Conservation (phyloP, 1,284 basidiomycete species). For the Puccinia sorghi region DNA sequence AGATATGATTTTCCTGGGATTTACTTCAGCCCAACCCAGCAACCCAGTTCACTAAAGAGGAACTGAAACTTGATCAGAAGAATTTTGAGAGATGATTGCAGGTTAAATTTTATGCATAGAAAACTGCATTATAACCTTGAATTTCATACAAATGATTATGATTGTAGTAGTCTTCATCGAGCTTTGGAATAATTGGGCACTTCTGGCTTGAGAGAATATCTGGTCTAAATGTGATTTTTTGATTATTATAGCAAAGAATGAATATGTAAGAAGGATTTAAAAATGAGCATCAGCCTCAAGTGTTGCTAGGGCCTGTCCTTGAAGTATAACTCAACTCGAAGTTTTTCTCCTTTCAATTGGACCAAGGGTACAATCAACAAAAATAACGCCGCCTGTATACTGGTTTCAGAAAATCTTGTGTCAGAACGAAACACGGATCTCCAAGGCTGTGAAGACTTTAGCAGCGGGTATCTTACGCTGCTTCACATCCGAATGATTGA, state of each 20-base stretch:
- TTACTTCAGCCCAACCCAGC: too few species aligned
- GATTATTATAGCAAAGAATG: background rate
- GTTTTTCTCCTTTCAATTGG: constrained; percentile 62
- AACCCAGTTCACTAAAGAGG: too few species aligned
- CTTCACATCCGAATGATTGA: constrained; percentile 42
- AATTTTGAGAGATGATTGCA: too few species aligned
- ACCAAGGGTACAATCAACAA: constrained; percentile 64
- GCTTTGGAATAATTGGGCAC: constrained; percentile 13
- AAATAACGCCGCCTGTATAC: constrained; percentile 64
- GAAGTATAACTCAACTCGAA: constrained; percentile 57
- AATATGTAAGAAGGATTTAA: background rate
- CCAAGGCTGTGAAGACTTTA: background rate
- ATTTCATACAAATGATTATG: too few species aligned
- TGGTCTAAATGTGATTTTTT: background rate
- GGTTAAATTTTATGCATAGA: too few species aligned
- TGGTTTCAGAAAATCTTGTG: constrained; percentile 66
- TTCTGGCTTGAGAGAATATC: constrained; percentile 19
- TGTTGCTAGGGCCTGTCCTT: background rate
- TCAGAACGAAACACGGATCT: constrained; percentile 51
- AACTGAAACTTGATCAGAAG: too few species aligned
- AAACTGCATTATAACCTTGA: too few species aligned
- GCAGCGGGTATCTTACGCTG: constrained; percentile 20
- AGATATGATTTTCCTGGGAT: too few species aligned
- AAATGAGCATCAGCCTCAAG: background rate
- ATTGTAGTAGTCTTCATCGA: too few species aligned